Evolutionary conservation across 106 monocot species (phyloP).

Genomic region (Allium cepa): DNA sequence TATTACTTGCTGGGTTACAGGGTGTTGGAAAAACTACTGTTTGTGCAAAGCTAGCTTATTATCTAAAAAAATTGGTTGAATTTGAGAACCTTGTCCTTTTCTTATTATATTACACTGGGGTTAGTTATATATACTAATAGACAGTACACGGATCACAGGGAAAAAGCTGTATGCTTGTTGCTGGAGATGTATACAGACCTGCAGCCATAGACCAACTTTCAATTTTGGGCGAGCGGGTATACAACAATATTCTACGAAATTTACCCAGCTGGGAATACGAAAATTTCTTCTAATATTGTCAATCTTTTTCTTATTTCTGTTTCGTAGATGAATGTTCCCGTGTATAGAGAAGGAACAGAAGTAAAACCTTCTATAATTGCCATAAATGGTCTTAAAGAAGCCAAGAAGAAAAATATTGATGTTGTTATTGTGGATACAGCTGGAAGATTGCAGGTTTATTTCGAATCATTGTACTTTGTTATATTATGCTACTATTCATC

Average conservation of each 20-base stretch:
- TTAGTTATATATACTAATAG: conserved; percentile 22
- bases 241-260: not conserved
- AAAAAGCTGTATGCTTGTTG: conserved; percentile 94
- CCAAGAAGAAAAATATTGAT: conserved; percentile 67
- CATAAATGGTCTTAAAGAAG: conserved; percentile 76
- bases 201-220: conserved; percentile 90
- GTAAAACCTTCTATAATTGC: conserved; percentile 80
- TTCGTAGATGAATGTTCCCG: conserved; percentile 39
- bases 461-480: not conserved
- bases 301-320: not conserved
- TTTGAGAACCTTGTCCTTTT: conserved; percentile 1
- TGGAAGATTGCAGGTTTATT: conserved; percentile 85
- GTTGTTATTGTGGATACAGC: conserved; percentile 94
- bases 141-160: conserved; percentile 57
- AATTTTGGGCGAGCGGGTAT: conserved; percentile 85
- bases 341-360: conserved; percentile 71
- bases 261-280: not conserved
- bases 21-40: conserved; percentile 99
- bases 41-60: conserved; percentile 92
- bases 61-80: conserved; percentile 86
- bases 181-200: conserved; percentile 94
- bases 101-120: not conserved
- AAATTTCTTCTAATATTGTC: not conserved
- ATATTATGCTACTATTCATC: too few relatives aligned
- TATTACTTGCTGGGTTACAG: conserved; percentile 86